These are phyloP conservation scores for Myochromella boudieri DNA, from an alignment of 768 basidiomycete species.

Conservation along the genomic window DNA sequence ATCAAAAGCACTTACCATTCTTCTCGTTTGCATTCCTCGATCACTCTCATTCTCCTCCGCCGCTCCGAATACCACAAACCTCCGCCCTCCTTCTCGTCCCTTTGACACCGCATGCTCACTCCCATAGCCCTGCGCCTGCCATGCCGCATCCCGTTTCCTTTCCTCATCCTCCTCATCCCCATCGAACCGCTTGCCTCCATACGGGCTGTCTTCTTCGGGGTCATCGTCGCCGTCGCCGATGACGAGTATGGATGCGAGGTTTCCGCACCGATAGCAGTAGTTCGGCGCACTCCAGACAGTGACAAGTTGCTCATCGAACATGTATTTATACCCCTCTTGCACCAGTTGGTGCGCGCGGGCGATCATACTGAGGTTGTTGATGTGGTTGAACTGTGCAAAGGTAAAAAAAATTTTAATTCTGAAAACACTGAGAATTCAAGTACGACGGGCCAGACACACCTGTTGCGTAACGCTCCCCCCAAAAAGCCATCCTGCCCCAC, in stretches of 20 bases:
- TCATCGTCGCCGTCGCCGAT: slow-evolving; percentile 50
- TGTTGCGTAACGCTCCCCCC: slow-evolving; percentile 84
- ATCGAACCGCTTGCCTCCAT: background rate
- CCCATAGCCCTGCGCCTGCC: slow-evolving; percentile 6
- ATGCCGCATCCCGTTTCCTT: background rate
- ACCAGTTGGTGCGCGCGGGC: slow-evolving; percentile 97
- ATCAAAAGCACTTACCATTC: slow-evolving; percentile 53
- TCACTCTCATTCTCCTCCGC: slow-evolving; percentile 90
- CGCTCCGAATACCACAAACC: slow-evolving; percentile 83
- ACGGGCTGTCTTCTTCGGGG: background rate
- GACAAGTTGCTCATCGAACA: slow-evolving; percentile 92
- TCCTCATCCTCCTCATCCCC: slow-evolving; percentile 7
- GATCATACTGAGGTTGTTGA: slow-evolving; percentile 84
- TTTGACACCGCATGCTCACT: background rate
- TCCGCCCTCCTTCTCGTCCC: slow-evolving; percentile 29
- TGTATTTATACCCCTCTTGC: slow-evolving; percentile 94
- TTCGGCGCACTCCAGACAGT: slow-evolving; percentile 94
- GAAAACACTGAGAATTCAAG: no score
- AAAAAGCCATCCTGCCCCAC: slow-evolving; percentile 96
- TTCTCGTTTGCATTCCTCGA: slow-evolving; percentile 71
- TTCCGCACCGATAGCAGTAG: slow-evolving; percentile 80
- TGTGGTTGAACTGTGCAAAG: slow-evolving; percentile 77
- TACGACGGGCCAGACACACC: no score
- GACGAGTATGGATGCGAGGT: slow-evolving; percentile 88
- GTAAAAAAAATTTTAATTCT: background rate